Conservation (phyloP, 768 basidiomycete genomes). For the Fibroporia radiculosa region DNA sequence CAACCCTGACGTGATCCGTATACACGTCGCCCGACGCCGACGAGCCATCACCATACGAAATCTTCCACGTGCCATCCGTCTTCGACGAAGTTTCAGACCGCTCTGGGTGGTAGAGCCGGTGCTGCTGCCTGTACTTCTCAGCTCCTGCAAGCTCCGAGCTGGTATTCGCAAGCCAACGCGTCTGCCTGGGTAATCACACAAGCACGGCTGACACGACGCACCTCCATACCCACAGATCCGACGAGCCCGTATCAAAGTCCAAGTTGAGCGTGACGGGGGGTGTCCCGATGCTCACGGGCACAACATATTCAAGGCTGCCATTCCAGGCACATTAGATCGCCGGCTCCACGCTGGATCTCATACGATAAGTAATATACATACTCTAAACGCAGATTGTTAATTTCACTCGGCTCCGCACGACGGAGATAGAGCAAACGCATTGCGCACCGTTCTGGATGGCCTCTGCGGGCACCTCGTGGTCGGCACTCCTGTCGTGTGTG, state of each 20-base stretch:
- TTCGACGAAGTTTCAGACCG: constrained; percentile 24
- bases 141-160: constrained; percentile 19
- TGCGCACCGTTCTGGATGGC: constrained; percentile 23
- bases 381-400: constrained; percentile 7
- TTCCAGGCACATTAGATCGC: not conserved
- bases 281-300: constrained; percentile 31
- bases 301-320: constrained; percentile 31
- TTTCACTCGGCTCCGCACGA: not conserved
- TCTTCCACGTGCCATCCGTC: constrained; percentile 23
- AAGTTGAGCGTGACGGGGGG: constrained; percentile 30
- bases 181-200: not conserved
- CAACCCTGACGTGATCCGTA: constrained; percentile 31
- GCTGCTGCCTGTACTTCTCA: constrained; percentile 14
- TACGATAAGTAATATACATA: constrained; percentile 3
- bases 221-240: constrained; percentile 27
- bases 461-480: constrained; percentile 23
- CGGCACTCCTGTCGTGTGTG: constrained; percentile 16
- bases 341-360: constrained; percentile 1
- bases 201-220: constrained; percentile 1
- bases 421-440: not conserved
- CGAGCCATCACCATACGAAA: constrained; percentile 35
- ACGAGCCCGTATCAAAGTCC: constrained; percentile 27
- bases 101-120: constrained; percentile 22
- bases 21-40: constrained; percentile 29
- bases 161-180: too few relatives aligned